Base-by-base conservation (phyloP, 139 green algal genomes). In the Ulvella scutata region DNA sequence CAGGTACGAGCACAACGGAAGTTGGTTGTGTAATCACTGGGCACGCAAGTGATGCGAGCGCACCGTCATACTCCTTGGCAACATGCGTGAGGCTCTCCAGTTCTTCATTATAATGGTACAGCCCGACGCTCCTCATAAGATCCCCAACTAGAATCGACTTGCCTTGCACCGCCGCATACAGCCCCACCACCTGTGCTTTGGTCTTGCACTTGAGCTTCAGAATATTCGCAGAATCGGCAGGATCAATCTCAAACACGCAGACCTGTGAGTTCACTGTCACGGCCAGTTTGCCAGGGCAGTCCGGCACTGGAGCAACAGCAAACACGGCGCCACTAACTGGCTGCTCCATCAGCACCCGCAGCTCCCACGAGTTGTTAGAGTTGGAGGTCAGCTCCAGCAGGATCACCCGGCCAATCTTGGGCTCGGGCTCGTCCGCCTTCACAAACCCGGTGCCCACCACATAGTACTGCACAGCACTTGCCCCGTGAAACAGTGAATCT, bases 381-480 rank as follows among this genome's bases (percentile, higher is more conserved):
- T n/a, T 67, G 51, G n/a, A n/a, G 51, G 9, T 67, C n/a, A 67
- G 51, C 38, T 75, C 62, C 80, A 87, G 77, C 51, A 91, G 76
- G 59, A 87, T 43, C 34, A 87, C 38, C 7, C 79, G 78, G 4
- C 87, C 85, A 79, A 87, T 88, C 29, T 79, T 87, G n/a, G 93
- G 92, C 79, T 98, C 94, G 0, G 74, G 20, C 78, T 98, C 94
- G 31, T 91, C 82, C 74, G 93, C 90, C 6, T 72, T 39, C 3
- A 86, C 79, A 35, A 87, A 81, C 2, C 83, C 90, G 3, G 92
- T 97, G 33, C 94, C 94, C n/a, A 98, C 85, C 1, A 93, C 77
- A 77, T 86, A 97, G 77, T 91, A 95, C 20, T 67, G 51, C 51
- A 67, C 51, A 6, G 40, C 40, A 59, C 40, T n/a, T n/a, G n/a